Evolutionary conservation across 352 stramenopile species (phyloP), one percentile per base, ranked within the genome.

Genomic region (Peronosclerospora sorghi): DNA sequence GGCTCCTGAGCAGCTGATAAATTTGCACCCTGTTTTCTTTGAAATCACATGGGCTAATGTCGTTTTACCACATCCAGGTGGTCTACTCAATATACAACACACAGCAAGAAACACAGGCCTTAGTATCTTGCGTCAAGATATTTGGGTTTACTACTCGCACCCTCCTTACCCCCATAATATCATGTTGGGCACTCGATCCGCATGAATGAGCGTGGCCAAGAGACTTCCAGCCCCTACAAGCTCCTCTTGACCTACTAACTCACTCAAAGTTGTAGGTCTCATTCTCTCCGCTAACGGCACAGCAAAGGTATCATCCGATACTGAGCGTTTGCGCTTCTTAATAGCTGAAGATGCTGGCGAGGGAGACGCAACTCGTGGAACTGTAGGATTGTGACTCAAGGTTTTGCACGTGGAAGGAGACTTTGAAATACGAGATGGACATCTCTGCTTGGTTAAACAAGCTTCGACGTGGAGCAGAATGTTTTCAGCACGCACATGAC

Each of bases 41-140:
- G 76, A 74, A 21, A 92, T 84, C 14, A 94, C 72, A 44, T 68
- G 66, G 14, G 82, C 79, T 4, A 94, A 59, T 6, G 79, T 91
- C 13, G 82, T 94, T 45, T 94, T 94, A 21, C 82, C 82, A 41
- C 82, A 92, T 8, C 82, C 82, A n/a, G 82, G 82, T 1, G 82
- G 79, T 32, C 77, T 78, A 29, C 23, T 9, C 24, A 54, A 8
- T 28, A 30, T 39, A 39, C 26, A 10, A 35, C 30, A 35, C 2
- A 35, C 5, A 15, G 13, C 5, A 35, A 35, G 8, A 30, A 35
- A 23, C 14, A 50, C 54, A 18, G 49, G 23, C 32, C 32, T 27
- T 32, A 23, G 4, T 5, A 15, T 34, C 9, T 34, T 34, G 9
- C 28, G 3, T 15, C 4, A 15, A 15, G 4, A 13, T 10, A 30